phyloP scores from a whole-genome alignment of 2,329 filamentous ascomycete genomes.

The Neofusicoccum parvum region DNA sequence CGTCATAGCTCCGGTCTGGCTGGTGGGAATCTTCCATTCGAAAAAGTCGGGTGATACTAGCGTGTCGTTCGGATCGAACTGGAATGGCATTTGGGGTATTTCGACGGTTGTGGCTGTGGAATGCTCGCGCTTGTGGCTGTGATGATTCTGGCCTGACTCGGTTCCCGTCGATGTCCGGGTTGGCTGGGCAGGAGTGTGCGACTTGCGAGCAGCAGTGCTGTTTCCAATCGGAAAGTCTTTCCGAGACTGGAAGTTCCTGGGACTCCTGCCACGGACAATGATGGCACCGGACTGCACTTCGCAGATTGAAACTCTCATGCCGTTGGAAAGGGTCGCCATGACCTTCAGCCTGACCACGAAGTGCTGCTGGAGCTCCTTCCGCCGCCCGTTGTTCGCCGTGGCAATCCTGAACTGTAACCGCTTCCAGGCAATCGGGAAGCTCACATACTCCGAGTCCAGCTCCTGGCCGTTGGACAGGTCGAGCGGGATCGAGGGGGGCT shows the following conservation, averaged over 20 bases:
- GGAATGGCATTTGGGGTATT: constrained; percentile 43
- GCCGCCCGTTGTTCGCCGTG: constrained; percentile 91
- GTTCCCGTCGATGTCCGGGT: constrained; percentile 41
- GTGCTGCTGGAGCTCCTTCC: constrained; percentile 95
- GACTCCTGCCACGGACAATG: constrained; percentile 89
- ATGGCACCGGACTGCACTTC: constrained; percentile 88
- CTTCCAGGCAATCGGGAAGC: constrained; percentile 93
- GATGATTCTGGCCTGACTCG: constrained; percentile 26
- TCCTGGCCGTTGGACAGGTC: constrained; percentile 67
- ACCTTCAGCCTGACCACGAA: constrained; percentile 90
- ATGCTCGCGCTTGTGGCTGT: constrained; percentile 34
- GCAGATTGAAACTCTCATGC: constrained; percentile 77
- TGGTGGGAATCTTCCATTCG: constrained; percentile 47
- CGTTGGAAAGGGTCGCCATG: constrained; percentile 78
- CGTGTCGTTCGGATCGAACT: constrained; percentile 44
- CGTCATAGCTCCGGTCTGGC: constrained; percentile 43
- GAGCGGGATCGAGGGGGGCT: constrained; percentile 80
- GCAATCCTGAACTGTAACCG: constrained; percentile 91
- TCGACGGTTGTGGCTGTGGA: constrained; percentile 29
- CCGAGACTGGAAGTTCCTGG: constrained; percentile 89
- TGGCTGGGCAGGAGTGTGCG: constrained; percentile 38
- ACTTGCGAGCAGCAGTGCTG: constrained; percentile 74
- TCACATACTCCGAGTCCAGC: constrained; percentile 78
- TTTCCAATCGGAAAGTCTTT: constrained; percentile 90
- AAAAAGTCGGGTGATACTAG: constrained; percentile 45